Evolutionary conservation across 129 eudicot genomes (phyloP), one percentile per base, ranked within the genome.

Genomic region (Tanacetum coccineum): DNA sequence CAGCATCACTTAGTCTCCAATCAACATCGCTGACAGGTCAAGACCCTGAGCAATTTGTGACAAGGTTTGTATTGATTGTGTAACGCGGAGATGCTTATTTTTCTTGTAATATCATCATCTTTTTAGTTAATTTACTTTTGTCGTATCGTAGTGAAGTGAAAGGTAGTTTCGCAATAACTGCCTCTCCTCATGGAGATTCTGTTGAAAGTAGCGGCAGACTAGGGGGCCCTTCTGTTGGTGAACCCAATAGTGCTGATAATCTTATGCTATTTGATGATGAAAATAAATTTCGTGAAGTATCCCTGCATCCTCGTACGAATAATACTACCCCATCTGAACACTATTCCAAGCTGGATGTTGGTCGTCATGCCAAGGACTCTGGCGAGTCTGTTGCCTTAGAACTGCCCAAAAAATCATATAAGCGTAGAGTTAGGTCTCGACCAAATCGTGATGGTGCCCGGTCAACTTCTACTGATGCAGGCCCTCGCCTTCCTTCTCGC

Each of bases 121-220:
- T 49, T 22, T 52, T 9, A 44, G 9, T 75, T 10, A 47, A 20
- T 9, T 22, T 28, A 67, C 64, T 55, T 20, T 28, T 44, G 11
- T 11, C 64, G 53, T 73, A 28, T 50, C 60, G 42, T 73, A 94
- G 99, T 83, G 97, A 89, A 85, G 90, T 82, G 67, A 89, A 89
- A 80, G 96, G 97, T 72, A 89, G 95, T 78, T 89, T 93, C 82
- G 87, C 87, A 11, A 15, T 79, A 72, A 80, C 94, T 74, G 85
- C 92, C 47, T 94, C 99, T 68, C 87, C 95, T 73, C 87, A 78
- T 75, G 99, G 96, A 71, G 96, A 94, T 84, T 94, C 99, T 39
- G 85, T 89, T 70, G 97, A 94, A 67, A 94, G 99, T 70, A 87
- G 97, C 76, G 99, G 90, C 60, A 79, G 89, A 70, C 73, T 81